Percentiles rank a stretch among this genome's conserved stretches.
Evolutionary conservation across 2,329 filamentous ascomycete species (phyloP).

Genomic region (Penicillium expansum): DNA sequence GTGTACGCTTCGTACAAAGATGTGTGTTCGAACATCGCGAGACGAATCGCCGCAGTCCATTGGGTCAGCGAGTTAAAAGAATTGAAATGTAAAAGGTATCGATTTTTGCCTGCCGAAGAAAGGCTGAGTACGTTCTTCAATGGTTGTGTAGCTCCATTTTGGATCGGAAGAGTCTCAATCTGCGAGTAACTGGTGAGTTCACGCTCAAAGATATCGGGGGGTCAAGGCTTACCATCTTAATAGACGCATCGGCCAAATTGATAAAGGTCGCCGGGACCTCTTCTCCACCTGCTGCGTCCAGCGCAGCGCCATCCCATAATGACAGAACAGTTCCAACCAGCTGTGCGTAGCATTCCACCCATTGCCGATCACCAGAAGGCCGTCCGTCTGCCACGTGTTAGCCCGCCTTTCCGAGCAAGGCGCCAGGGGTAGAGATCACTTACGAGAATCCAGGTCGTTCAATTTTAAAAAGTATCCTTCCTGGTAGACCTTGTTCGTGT

Average conservation of each 20-base stretch:
- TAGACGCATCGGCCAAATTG: conserved; percentile 93
- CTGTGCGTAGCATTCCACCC: conserved; percentile 96
- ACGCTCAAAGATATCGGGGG: not conserved
- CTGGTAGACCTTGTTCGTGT: conserved; percentile 94
- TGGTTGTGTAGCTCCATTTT: conserved; percentile 70
- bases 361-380: conserved; percentile 79
- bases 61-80: conserved; percentile 88
- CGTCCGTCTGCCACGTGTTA: conserved; percentile 67
- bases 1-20: conserved; percentile 96
- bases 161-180: conserved; percentile 87
- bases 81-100: conserved; percentile 94
- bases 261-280: conserved; percentile 90
- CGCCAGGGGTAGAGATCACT: conserved; percentile 38
- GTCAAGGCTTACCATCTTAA: conserved; percentile 76
- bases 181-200: conserved; percentile 34
- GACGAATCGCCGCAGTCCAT: conserved; percentile 91
- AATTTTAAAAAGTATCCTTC: conserved; percentile 97
- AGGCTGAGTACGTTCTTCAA: conserved; percentile 94
- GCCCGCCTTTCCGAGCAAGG: conserved; percentile 9
- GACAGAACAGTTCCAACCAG: conserved; percentile 93
- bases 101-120: conserved; percentile 91
- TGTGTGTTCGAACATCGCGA: conserved; percentile 91
- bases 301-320: conserved; percentile 88
- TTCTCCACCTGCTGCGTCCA: conserved; percentile 81
- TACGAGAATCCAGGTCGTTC: conserved; percentile 89